Evolutionary conservation across 768 basidiomycete genomes (phyloP).

Genomic region (Xerocomus potaroensis): DNA sequence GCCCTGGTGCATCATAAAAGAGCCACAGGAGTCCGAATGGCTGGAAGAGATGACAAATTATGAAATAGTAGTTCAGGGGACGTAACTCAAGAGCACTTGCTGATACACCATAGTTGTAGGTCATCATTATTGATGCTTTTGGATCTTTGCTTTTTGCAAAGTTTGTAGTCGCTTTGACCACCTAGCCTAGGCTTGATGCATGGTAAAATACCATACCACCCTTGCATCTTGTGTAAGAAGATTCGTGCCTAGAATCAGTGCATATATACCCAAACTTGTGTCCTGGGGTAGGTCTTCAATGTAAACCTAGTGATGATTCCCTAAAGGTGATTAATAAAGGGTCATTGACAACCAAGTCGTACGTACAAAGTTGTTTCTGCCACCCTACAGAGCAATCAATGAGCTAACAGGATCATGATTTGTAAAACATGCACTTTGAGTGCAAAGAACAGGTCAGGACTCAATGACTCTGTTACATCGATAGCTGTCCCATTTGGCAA

Average conservation of each 20-base stretch:
- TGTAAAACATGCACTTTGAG: too few species aligned
- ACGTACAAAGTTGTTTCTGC: slow-evolving; percentile 52
- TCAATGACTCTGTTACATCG: too few species aligned
- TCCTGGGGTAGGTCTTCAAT: slow-evolving; percentile 48
- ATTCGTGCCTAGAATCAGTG: not conserved
- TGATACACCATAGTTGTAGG: slow-evolving; percentile 36
- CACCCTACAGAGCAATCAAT: slow-evolving; percentile 37
- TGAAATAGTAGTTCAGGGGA: too few species aligned
- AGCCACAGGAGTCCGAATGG: slow-evolving; percentile 30
- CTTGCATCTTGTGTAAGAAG: slow-evolving; percentile 21
- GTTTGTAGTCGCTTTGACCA: slow-evolving; percentile 9
- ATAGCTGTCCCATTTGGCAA: too few species aligned
- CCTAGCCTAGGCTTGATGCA: not conserved
- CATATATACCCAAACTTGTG: slow-evolving; percentile 51
- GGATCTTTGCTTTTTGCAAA: slow-evolving; percentile 12
- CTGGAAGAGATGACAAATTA: too few species aligned
- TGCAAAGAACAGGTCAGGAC: too few species aligned
- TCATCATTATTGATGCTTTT: slow-evolving; percentile 34
- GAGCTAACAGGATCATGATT: too few species aligned
- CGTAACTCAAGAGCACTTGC: too few species aligned
- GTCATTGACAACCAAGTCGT: not conserved
- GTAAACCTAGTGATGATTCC: slow-evolving; percentile 58
- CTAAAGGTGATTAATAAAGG: slow-evolving; percentile 13
- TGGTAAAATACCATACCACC: slow-evolving; percentile 41
- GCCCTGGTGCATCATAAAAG: too few species aligned